Evolutionary conservation across 2,329 filamentous ascomycete genomes (phyloP).

Genomic region (Claviceps cyperi): DNA sequence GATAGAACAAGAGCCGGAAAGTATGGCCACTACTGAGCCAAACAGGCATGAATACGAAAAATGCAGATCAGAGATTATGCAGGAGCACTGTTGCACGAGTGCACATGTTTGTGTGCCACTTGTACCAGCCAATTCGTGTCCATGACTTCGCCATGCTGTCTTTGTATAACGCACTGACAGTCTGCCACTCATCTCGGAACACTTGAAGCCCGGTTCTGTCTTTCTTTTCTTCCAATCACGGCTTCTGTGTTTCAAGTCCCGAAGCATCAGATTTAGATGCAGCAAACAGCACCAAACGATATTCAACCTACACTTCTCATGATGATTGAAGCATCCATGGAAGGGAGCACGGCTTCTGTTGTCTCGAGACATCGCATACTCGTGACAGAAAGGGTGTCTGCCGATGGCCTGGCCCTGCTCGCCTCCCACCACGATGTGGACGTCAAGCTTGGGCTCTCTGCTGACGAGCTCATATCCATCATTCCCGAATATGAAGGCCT

Average conservation of each 20-base stretch:
- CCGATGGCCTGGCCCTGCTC: conserved; percentile 61
- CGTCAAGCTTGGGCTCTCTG: conserved; percentile 44
- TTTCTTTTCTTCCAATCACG: background rate
- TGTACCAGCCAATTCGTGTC: background rate
- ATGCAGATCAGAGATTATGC: background rate
- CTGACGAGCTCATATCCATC: conserved; percentile 48
- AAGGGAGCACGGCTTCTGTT: conserved; percentile 1
- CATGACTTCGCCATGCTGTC: background rate
- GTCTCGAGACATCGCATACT: conserved; percentile 36
- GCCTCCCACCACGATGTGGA: conserved; percentile 55
- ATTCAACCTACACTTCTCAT: background rate
- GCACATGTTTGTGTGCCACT: background rate
- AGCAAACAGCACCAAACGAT: background rate
- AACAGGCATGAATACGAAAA: background rate
- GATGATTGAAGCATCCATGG: conserved; percentile 16
- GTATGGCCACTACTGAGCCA: background rate
- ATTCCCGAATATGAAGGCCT: conserved; percentile 63
- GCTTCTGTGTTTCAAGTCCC: too few species aligned
- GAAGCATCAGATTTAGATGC: too few species aligned
- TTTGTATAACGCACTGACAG: background rate
- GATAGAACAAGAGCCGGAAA: background rate
- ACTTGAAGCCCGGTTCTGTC: background rate
- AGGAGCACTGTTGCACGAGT: background rate
- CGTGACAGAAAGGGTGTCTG: conserved; percentile 66
- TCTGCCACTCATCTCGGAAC: background rate